Evolutionary conservation across 2,329 filamentous ascomycete genomes (phyloP).

Genomic region (Trichoderma hamatum): DNA sequence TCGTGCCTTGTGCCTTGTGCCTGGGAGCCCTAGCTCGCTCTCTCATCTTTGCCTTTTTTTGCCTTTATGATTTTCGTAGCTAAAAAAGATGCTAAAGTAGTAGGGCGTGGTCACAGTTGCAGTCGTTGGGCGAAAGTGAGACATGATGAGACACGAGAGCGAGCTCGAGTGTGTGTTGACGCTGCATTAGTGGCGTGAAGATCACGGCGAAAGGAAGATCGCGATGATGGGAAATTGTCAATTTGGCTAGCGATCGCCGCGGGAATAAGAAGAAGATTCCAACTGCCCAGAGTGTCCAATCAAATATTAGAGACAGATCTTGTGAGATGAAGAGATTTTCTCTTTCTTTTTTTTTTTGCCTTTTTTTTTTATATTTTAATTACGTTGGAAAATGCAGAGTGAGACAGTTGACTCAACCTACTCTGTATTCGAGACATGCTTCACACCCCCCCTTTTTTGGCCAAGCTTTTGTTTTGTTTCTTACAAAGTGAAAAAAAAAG

Average conservation of each 20-base stretch:
- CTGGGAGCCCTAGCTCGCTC: no score
- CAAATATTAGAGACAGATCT: slow-evolving; percentile 5
- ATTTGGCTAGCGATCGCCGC: slow-evolving; percentile 1
- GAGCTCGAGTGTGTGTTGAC: neutral
- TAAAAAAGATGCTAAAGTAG: neutral
- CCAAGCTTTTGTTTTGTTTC: neutral
- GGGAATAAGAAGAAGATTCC: neutral
- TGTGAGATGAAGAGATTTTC: slow-evolving; percentile 1
- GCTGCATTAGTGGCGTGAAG: slow-evolving; percentile 3
- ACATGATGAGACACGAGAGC: neutral
- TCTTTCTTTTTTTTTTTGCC: neutral
- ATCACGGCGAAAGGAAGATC: neutral
- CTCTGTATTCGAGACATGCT: neutral
- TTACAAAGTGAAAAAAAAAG: neutral
- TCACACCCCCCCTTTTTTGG: neutral
- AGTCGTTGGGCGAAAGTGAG: neutral
- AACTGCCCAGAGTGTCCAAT: neutral
- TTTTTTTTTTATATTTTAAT: neutral
- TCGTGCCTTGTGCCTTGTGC: no score
- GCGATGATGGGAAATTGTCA: neutral
- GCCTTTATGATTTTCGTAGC: neutral
- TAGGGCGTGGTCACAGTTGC: neutral
- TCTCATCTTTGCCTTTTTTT: neutral
- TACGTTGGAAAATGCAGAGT: neutral
- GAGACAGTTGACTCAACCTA: slow-evolving; percentile 6